These are phyloP conservation scores for Candida tammaniensis DNA, from an alignment of 805 yeast species.

Conservation along the genomic window DNA sequence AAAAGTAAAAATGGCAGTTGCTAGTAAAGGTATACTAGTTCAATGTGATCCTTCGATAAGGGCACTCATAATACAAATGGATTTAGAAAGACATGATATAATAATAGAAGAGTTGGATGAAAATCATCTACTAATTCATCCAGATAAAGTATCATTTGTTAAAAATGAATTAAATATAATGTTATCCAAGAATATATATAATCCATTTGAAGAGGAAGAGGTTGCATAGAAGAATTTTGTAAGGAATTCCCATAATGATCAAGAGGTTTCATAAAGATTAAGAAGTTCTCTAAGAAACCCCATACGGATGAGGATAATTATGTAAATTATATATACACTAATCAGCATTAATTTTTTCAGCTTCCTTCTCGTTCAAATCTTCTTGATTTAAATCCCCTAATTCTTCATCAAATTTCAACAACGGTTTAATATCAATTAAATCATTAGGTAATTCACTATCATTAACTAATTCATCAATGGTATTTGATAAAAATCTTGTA, in stretches of 20 bases:
- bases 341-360: no score
- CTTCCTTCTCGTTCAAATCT: neutral
- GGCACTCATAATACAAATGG: conserved; percentile 82
- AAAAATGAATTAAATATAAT: conserved; percentile 74
- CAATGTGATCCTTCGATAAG: conserved; percentile 87
- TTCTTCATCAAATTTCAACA: conserved; percentile 13
- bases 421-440: conserved; percentile 13
- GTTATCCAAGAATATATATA: conserved; percentile 79
- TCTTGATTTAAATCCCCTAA: neutral
- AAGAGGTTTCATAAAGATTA: no score
- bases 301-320: no score
- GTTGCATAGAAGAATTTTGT: neutral
- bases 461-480: conserved; percentile 14
- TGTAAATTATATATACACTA: no score
- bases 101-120: conserved; percentile 79
- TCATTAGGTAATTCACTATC: conserved; percentile 11
- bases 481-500: conserved; percentile 10
- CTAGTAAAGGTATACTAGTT: conserved; percentile 42
- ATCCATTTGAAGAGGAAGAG: conserved; percentile 75
- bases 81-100: conserved; percentile 71
- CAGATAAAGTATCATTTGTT: conserved; percentile 69
- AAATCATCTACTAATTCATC: conserved; percentile 81
- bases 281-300: no score
- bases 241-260: no score
- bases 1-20: conserved; percentile 43